Percentiles rank a stretch among this genome's conserved stretches.
phyloP scores from a whole-genome alignment of 805 yeast genomes.

The Cyberlindnera mycetangii region DNA sequence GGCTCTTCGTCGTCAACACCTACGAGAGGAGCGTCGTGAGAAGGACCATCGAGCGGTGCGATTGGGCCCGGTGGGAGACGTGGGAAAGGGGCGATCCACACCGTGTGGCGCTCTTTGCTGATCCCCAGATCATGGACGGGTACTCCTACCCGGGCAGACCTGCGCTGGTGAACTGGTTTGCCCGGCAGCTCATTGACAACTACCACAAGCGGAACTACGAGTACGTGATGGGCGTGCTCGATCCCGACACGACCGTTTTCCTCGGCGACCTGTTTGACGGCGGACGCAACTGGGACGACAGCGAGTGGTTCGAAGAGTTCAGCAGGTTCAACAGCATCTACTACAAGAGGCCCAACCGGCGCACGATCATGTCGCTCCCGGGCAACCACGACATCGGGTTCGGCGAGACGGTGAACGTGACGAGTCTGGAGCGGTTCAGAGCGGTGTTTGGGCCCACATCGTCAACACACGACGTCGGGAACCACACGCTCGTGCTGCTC shows the following conservation, averaged over 20 bases:
- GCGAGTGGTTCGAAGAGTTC: constrained; percentile 69
- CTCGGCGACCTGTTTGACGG: constrained; percentile 95
- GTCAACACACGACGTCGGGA: constrained; percentile 48
- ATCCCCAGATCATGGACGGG: constrained; percentile 90
- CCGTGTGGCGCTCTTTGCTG: constrained; percentile 70
- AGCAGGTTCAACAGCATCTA: constrained; percentile 66
- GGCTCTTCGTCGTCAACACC: constrained; percentile 47
- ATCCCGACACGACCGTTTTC: constrained; percentile 75
- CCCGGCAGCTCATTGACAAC: constrained; percentile 66
- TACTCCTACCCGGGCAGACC: constrained; percentile 81
- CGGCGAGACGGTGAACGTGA: constrained; percentile 63
- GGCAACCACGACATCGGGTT: constrained; percentile 98
- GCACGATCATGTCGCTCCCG: constrained; percentile 51
- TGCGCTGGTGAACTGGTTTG: constrained; percentile 45
- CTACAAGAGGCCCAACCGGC: constrained; percentile 47
- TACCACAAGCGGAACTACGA: constrained; percentile 77
- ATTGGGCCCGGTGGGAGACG: constrained; percentile 67
- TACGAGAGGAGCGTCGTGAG: constrained; percentile 52
- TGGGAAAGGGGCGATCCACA: constrained; percentile 47
- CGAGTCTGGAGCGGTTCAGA: constrained; percentile 60
- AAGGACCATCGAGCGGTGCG: constrained; percentile 43
- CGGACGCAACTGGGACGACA: constrained; percentile 81
- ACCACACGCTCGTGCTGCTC: constrained; percentile 71
- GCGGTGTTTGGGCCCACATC: constrained; percentile 71
- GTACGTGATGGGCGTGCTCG: constrained; percentile 50